A percentile compares a stretch with the other conserved stretches of the same genome.
Evolutionary conservation across 2,329 filamentous ascomycete genomes (phyloP).

Genomic region (Ophiostoma piceae): DNA sequence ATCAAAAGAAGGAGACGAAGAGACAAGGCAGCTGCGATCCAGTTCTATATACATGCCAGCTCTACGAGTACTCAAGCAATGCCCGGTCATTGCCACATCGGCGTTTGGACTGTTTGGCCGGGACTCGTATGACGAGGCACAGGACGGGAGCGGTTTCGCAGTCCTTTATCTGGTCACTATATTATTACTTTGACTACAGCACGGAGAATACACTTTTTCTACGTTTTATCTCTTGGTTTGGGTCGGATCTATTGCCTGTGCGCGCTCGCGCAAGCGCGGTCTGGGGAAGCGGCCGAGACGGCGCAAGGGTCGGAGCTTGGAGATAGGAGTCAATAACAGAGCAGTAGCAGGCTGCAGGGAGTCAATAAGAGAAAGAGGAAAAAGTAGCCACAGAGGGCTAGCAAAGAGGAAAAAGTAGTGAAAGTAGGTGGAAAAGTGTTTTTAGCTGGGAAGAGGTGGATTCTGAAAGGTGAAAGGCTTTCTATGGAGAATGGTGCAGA

Average conservation of each 20-base stretch:
- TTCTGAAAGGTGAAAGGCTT: neutral
- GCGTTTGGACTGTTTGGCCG: neutral
- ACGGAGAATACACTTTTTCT: slow-evolving; percentile 11
- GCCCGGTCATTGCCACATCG: slow-evolving; percentile 1
- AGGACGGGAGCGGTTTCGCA: slow-evolving; percentile 13
- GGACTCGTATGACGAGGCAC: neutral
- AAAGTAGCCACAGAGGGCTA: neutral
- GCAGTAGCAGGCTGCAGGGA: neutral
- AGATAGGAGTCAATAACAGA: slow-evolving; percentile 9
- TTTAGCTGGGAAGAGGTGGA: too few relatives aligned
- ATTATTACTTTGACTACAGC: neutral
- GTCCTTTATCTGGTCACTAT: neutral
- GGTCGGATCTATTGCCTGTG: slow-evolving; percentile 15
- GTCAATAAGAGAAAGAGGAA: slow-evolving; percentile 7
- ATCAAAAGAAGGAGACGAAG: neutral
- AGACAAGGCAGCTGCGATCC: neutral
- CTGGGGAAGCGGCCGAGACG: slow-evolving; percentile 23
- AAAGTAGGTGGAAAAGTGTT: neutral
- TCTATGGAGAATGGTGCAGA: neutral
- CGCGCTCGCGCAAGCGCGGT: slow-evolving; percentile 17
- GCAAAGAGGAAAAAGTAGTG: slow-evolving; percentile 8
- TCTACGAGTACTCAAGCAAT: neutral
- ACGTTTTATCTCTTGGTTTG: slow-evolving; percentile 9
- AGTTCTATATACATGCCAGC: neutral
- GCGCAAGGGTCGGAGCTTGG: slow-evolving; percentile 3